Conservation (phyloP, 805 yeast genomes). For the Metschnikowia similis region DNA sequence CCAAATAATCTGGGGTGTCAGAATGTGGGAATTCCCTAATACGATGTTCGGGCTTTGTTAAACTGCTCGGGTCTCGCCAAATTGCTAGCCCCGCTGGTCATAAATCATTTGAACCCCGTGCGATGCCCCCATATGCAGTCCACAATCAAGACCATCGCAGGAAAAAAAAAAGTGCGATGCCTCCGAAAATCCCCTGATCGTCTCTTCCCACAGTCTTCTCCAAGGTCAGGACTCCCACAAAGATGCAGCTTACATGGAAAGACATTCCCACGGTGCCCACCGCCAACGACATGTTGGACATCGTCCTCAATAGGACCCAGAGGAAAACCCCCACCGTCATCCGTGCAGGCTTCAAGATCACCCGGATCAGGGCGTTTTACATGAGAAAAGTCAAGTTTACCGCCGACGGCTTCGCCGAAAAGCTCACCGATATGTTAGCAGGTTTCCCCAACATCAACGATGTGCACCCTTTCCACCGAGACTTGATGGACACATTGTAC, state of each 20-base stretch:
- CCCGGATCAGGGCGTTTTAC: conserved; percentile 94
- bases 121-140: not conserved
- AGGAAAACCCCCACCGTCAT: conserved; percentile 99
- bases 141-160: conserved; percentile 5
- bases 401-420: conserved; percentile 93
- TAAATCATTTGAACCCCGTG: too few species aligned
- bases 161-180: conserved; percentile 12
- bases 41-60: too few species aligned
- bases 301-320: conserved; percentile 94
- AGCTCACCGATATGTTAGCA: conserved; percentile 75
- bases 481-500: conserved; percentile 94
- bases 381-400: conserved; percentile 98
- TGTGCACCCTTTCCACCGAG: conserved; percentile 97
- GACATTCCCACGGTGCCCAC: conserved; percentile 95
- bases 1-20: too few species aligned
- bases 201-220: not conserved
- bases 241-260: conserved; percentile 97
- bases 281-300: conserved; percentile 90
- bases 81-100: too few species aligned
- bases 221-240: not conserved
- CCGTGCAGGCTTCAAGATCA: conserved; percentile 92
- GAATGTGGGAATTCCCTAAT: too few species aligned
- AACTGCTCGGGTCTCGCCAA: too few species aligned
- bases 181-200: not conserved
- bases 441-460: conserved; percentile 97